Evolutionary conservation across 2,329 filamentous ascomycete genomes (phyloP).

Genomic region (Monilinia laxa): DNA sequence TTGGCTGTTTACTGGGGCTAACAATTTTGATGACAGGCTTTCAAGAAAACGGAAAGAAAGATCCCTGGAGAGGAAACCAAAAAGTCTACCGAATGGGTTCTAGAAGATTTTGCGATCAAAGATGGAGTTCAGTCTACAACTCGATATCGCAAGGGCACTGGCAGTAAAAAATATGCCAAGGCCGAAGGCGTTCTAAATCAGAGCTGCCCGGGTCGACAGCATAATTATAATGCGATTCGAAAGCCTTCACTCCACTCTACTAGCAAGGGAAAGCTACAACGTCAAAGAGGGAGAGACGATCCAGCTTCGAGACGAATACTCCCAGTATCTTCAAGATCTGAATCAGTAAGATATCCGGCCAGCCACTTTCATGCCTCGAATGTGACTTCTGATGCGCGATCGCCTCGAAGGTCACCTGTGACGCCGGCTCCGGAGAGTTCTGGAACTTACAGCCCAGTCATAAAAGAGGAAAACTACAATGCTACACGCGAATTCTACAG

Average conservation of each 20-base stretch:
- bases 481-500: constrained; percentile 31
- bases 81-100: constrained; percentile 73
- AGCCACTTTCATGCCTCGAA: constrained; percentile 19
- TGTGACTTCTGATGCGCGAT: constrained; percentile 7
- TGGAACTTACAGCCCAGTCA: constrained; percentile 23
- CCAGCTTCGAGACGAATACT: constrained; percentile 21
- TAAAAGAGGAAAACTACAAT: constrained; percentile 28
- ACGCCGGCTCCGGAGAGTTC: constrained; percentile 30
- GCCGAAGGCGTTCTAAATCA: constrained; percentile 7
- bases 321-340: background rate
- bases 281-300: constrained; percentile 27
- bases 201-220: background rate
- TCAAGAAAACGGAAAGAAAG: constrained; percentile 51
- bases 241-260: constrained; percentile 8
- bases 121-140: constrained; percentile 85
- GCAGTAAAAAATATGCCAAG: constrained; percentile 42
- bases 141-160: constrained; percentile 61
- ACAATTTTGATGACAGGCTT: constrained; percentile 45
- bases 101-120: constrained; percentile 66
- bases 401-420: constrained; percentile 26
- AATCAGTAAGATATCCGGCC: background rate
- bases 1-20: constrained; percentile 36
- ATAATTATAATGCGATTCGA: constrained; percentile 12
- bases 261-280: constrained; percentile 31
- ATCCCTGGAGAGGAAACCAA: constrained; percentile 52